Evolutionary conservation across 1,284 basidiomycete species (phyloP).

Genomic region (Fomes fomentarius): DNA sequence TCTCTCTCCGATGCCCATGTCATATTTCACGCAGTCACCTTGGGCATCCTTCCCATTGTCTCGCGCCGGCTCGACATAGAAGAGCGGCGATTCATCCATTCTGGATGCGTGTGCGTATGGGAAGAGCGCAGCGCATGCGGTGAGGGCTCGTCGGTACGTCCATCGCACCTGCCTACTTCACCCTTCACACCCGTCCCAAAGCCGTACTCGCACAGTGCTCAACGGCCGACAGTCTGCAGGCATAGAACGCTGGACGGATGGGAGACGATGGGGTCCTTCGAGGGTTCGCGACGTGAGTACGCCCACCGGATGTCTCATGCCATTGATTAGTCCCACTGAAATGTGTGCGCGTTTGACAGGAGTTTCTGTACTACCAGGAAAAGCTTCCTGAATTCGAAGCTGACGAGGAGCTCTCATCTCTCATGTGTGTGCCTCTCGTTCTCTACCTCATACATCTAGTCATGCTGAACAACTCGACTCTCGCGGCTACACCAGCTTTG

Average conservation of each 20-base stretch:
- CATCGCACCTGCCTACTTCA: not conserved
- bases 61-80: slow-evolving; percentile 44
- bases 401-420: slow-evolving; percentile 26
- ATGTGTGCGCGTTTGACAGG: slow-evolving; percentile 23
- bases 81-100: slow-evolving; percentile 45
- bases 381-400: slow-evolving; percentile 38
- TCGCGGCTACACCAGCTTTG: slow-evolving; percentile 27
- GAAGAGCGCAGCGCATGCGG: slow-evolving; percentile 44
- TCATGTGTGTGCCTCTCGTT: slow-evolving; percentile 26
- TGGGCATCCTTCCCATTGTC: slow-evolving; percentile 42
- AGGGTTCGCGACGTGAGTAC: slow-evolving; percentile 69
- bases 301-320: not conserved
- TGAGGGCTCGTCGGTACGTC: slow-evolving; percentile 42
- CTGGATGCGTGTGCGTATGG: slow-evolving; percentile 51
- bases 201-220: slow-evolving; percentile 20
- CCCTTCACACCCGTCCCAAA: not conserved
- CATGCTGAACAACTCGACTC: not conserved
- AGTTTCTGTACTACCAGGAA: slow-evolving; percentile 47
- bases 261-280: slow-evolving; percentile 70
- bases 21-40: slow-evolving; percentile 46
- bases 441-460: not conserved
- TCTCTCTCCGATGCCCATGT: slow-evolving; percentile 44
- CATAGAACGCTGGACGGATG: slow-evolving; percentile 70
- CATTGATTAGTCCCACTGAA: slow-evolving; percentile 8
- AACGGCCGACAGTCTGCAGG: slow-evolving; percentile 43